Evolutionary conservation across 192 early-diverging fungal genomes (phyloP), one percentile per base, ranked within the genome.

Genomic region (Linnemannia exigua): DNA sequence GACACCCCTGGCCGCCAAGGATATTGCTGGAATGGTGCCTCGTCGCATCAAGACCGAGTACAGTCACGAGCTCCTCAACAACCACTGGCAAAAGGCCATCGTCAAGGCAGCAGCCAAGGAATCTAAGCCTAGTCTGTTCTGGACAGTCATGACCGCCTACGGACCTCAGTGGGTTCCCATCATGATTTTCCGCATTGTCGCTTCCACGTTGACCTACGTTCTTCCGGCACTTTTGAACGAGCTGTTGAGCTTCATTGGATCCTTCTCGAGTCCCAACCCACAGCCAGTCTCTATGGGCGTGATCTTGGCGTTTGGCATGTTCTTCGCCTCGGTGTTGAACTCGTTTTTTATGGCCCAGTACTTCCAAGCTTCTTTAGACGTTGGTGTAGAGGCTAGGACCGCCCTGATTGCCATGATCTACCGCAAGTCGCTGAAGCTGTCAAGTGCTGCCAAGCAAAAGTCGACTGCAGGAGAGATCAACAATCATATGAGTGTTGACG

Each of bases 351-450:
- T 82, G 76, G 80, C 73, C 5, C 82, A 82, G 41, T 88, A 77
- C 72, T 72, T 79, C 50, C 82, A 81, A 46, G 36, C 36, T 11
- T 70, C 77, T 47, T 77, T 86, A 69, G 81, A 88, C 31, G 76
- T 79, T 20, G 76, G 83, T 66, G 63, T 88, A 28, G 83, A 84
- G 63, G 67, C 79, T 22, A 76, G 88, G 31, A 80, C 79, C 1
- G 88, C 88, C 0, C 74, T 89, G 48, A 89, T 89, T 44, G 74
- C 81, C 5, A 84, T 87, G 72, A 79, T 89, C 44, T 89, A 89
- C 70, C 86, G 78, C 61, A 89, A 89, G 76, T 76, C 88, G 2
- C 75, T 89, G 20, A 75, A 67, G 19, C 76, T 89, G 2, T 77
- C 77, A 2, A 82, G 81, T 50, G 82, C 73, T 3, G 85, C 81